phyloP scores from a whole-genome alignment of 2,329 filamentous ascomycete species.

The Didymella exigua region DNA sequence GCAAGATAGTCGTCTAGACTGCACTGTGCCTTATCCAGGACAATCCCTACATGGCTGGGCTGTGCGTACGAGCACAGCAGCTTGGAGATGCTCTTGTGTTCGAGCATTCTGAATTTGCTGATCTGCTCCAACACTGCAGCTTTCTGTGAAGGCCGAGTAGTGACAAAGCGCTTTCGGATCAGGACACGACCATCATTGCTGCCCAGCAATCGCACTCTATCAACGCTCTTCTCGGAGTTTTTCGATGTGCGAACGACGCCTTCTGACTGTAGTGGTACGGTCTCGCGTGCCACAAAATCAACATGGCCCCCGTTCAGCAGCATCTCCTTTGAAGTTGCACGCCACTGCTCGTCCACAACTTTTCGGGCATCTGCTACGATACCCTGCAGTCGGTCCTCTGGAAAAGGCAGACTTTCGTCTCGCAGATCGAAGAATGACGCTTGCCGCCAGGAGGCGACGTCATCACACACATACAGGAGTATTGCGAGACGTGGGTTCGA shows the following conservation, averaged over 20 bases:
- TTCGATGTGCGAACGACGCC: slow-evolving; percentile 38
- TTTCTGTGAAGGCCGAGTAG: slow-evolving; percentile 45
- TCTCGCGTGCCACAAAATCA: slow-evolving; percentile 46
- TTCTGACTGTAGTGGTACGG: slow-evolving; percentile 45
- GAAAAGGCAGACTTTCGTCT: slow-evolving; percentile 47
- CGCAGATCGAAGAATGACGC: slow-evolving; percentile 47
- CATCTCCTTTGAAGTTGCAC: slow-evolving; percentile 48
- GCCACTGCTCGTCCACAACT: slow-evolving; percentile 50
- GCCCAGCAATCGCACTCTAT: slow-evolving; percentile 44
- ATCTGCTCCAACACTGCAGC: slow-evolving; percentile 45
- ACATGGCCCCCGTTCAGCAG: slow-evolving; percentile 46
- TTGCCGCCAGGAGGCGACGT: slow-evolving; percentile 47
- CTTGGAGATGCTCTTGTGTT: slow-evolving; percentile 48
- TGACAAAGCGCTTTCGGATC: slow-evolving; percentile 47
- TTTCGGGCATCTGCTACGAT: slow-evolving; percentile 48
- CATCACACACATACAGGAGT: slow-evolving; percentile 48
- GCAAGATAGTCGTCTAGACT: slow-evolving; percentile 48
- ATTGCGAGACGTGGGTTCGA: slow-evolving; percentile 48
- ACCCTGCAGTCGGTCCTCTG: slow-evolving; percentile 45
- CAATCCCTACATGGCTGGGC: slow-evolving; percentile 44
- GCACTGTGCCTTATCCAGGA: slow-evolving; percentile 43
- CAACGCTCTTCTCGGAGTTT: slow-evolving; percentile 45
- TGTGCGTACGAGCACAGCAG: slow-evolving; percentile 49
- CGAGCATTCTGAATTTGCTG: slow-evolving; percentile 45
- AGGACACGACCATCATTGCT: slow-evolving; percentile 42